These are phyloP conservation scores for Solanum corneliomulleri DNA, from an alignment of 257 asterid species.

Conservation along the genomic window DNA sequence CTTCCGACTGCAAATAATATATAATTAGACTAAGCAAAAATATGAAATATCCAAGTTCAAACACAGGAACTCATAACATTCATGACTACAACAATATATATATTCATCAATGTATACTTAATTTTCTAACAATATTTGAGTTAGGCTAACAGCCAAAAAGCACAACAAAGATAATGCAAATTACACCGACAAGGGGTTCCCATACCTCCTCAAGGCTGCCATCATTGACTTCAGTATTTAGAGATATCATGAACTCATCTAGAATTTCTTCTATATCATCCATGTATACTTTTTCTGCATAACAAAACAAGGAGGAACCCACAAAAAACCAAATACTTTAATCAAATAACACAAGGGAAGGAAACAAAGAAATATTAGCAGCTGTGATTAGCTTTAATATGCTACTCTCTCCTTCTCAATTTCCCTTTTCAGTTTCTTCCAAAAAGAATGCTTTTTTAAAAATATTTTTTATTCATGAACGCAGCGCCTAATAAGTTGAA, in stretches of 20 bases:
- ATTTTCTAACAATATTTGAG: not conserved
- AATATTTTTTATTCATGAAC: not conserved
- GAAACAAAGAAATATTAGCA: not conserved
- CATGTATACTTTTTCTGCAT: slow-evolving; percentile 39
- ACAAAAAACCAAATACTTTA: not conserved
- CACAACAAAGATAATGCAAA: not conserved
- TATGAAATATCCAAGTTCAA: not conserved
- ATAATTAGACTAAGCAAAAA: not conserved
- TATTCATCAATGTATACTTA: not conserved
- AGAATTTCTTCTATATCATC: slow-evolving; percentile 65
- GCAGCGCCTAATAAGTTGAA: not conserved
- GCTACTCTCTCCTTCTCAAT: not conserved
- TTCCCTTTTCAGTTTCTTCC: not conserved
- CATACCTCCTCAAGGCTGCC: slow-evolving; percentile 71
- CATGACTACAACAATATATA: not conserved
- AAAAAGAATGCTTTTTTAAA: not conserved
- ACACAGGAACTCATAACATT: not conserved
- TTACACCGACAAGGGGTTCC: not conserved
- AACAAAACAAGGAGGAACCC: not conserved
- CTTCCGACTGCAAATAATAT: not conserved
- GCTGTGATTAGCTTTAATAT: not conserved
- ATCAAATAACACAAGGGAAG: not conserved
- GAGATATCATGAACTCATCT: slow-evolving; percentile 50
- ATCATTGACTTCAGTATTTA: slow-evolving; percentile 46
- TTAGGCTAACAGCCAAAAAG: not conserved